Base-by-base conservation (phyloP, 2,329 filamentous ascomycete species). In the Rhinocladiella similis region DNA sequence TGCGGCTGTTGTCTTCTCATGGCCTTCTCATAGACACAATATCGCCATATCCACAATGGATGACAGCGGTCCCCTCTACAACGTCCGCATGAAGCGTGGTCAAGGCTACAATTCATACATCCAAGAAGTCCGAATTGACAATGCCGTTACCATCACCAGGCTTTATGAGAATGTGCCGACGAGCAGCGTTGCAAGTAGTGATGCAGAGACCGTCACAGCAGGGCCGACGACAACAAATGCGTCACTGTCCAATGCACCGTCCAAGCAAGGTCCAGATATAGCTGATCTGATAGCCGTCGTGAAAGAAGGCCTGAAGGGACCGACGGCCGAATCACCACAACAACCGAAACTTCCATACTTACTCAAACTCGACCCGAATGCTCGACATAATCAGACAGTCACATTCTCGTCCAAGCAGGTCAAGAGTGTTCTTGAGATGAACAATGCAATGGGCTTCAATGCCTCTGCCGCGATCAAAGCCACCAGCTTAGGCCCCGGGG, bases 391-490 rank as follows among this genome's bases (percentile, higher is more conserved):
- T 20, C 49, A 52, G 18, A 52, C 49, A 6, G 49, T 52, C 29
- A 52, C 49, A 3, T 52, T 52, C 22, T 52, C 49, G 7, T 52
- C 49, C 14, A 52, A 52, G 27, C 49, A 52, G 25, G 49, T 52
- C 38, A 52, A 52, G 49, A 52, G 49, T 13, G 43, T 43, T n/a
- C 29, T 52, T 16, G 49, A 52, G 35, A 42, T 52, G 38, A 45
- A 52, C 49, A 52, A 52, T 29, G 49, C 49, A 10, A 52, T 52
- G 49, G 49, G 49, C 5, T 52, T 52, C 22, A 52, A 52, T 33
- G 49, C 49, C 16, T 52, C 49, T 10, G 49, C 49, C 14, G 49
- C 49, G 20, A 52, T 52, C 18, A 52, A 52, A 45, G 49, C 49
- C 39, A 52, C 49, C n/a, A 52, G 49, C 27, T 18, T 52, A 16